Base-by-base conservation (phyloP, 2,329 filamentous ascomycete genomes). In the Verticillium tricorpus region DNA sequence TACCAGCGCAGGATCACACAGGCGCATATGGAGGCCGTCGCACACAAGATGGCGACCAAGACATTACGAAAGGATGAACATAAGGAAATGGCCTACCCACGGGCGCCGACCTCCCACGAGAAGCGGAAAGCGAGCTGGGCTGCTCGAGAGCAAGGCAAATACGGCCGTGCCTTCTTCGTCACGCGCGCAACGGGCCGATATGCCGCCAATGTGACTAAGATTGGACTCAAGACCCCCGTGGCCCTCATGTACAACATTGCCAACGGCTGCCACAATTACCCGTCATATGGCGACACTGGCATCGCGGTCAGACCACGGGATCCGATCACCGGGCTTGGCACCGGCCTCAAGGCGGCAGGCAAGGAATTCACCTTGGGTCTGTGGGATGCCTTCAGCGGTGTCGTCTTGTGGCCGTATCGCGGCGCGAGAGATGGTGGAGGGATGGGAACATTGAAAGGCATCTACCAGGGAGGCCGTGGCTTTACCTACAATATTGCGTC, bases 231-330 rank as follows among this genome's bases (percentile, higher is more conserved):
- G 64, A 83, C 87, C 0, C 89, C 89, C 0, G 84, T 90, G 70
- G 86, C 90, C 62, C 84, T 92, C 60, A 86, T 88, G 11, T 75
- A 91, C 60, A 87, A 86, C 32, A 74, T 92, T 39, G 85, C 89
- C 1, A 88, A 88, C 70, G 89, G 89, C 0, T 91, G 91, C 66
- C 89, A 90, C 70, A 92, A 92, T 67, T 87, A 85, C 1, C 89
- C 89, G 0, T 87, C 86, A 57, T 77, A 92, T 3, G 90, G 70
- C 6, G 68, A 90, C 66, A 84, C 86, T 12, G 88, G 89, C 65
- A 80, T 85, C 3, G 86, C 83, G 22, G 89, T 92, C 0, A 79
- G 87, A 7, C 84, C 85, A 55, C 78, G 83, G 3, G 85, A 88
- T 31, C 86, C 86, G 62, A 86, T 92, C n/a, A 89, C 87, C 0